Evolutionary conservation across 2,329 filamentous ascomycete genomes (phyloP).

Genomic region (Cordyceps fumosorosea): DNA sequence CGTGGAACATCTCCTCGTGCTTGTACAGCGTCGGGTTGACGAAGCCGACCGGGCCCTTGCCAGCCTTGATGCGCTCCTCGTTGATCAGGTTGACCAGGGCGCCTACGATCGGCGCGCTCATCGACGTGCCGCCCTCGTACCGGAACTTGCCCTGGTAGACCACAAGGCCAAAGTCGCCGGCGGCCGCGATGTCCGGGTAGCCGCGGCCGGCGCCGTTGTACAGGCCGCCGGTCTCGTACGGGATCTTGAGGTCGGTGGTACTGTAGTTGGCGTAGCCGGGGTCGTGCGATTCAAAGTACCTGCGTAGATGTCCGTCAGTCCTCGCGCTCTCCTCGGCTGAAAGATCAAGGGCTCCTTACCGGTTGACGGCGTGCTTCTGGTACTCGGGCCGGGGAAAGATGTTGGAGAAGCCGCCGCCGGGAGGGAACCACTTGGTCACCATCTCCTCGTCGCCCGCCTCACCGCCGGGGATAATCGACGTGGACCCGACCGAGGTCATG

Average conservation of each 20-base stretch:
- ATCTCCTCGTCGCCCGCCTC: conserved; percentile 38
- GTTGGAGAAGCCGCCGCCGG: conserved; percentile 22
- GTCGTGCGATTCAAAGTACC: conserved; percentile 32
- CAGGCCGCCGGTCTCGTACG: conserved; percentile 24
- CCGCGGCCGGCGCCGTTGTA: conserved; percentile 36
- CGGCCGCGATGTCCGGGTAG: conserved; percentile 32
- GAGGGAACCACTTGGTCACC: conserved; percentile 38
- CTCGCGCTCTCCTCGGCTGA: no score
- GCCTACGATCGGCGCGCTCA: conserved; percentile 15
- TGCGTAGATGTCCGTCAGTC: background rate
- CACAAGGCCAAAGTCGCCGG: conserved; percentile 40
- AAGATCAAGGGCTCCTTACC: conserved; percentile 24
- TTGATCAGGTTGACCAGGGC: conserved; percentile 17
- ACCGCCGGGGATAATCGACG: conserved; percentile 35
- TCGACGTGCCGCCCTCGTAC: conserved; percentile 13
- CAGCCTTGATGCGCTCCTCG: conserved; percentile 16
- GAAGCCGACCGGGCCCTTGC: conserved; percentile 34
- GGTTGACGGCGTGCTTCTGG: conserved; percentile 33
- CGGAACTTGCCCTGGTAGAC: conserved; percentile 23
- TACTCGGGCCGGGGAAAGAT: conserved; percentile 40
- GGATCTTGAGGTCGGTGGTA: conserved; percentile 29
- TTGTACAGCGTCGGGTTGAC: conserved; percentile 13
- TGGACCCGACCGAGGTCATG: conserved; percentile 44
- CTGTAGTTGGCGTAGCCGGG: conserved; percentile 24
- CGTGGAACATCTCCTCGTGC: conserved; percentile 8